Conservation (phyloP, 768 basidiomycete species). For the Auricularia sp. region DNA sequence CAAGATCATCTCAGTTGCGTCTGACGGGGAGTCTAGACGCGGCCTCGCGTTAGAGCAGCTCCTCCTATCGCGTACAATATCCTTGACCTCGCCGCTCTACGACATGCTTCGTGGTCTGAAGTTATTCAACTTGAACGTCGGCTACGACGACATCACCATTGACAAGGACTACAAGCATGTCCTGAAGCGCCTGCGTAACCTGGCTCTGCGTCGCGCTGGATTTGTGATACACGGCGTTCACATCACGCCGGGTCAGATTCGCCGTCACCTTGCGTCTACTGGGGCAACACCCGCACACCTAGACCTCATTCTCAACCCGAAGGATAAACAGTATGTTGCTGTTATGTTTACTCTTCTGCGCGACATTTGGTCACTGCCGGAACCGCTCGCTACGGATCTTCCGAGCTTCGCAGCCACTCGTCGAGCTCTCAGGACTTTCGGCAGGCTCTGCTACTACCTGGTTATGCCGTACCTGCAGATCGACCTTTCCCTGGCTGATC, state of each 20-base stretch:
- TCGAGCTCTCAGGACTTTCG: constrained; percentile 16
- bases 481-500: constrained; percentile 20
- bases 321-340: constrained; percentile 25
- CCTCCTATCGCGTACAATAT: constrained; percentile 15
- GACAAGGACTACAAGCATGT: constrained; percentile 29
- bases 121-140: constrained; percentile 22
- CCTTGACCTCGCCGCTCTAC: constrained; percentile 17
- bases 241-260: constrained; percentile 17
- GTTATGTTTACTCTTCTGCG: constrained; percentile 17
- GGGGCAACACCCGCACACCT: constrained; percentile 7
- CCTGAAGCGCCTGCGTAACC: constrained; percentile 23
- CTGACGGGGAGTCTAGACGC: constrained; percentile 21
- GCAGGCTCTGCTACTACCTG: constrained; percentile 15
- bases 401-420: constrained; percentile 16
- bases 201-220: constrained; percentile 17
- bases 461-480: constrained; percentile 22
- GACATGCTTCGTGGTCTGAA: constrained; percentile 11
- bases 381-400: background rate
- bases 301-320: constrained; percentile 17
- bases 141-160: constrained; percentile 24
- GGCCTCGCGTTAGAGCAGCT: constrained; percentile 17
- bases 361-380: constrained; percentile 18
- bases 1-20: constrained; percentile 12
- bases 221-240: constrained; percentile 14
- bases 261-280: constrained; percentile 13